A percentile compares a stretch with the other conserved stretches of the same genome.
phyloP scores from a whole-genome alignment of 306 rosid genomes.

The Dalbergia oliveri region DNA sequence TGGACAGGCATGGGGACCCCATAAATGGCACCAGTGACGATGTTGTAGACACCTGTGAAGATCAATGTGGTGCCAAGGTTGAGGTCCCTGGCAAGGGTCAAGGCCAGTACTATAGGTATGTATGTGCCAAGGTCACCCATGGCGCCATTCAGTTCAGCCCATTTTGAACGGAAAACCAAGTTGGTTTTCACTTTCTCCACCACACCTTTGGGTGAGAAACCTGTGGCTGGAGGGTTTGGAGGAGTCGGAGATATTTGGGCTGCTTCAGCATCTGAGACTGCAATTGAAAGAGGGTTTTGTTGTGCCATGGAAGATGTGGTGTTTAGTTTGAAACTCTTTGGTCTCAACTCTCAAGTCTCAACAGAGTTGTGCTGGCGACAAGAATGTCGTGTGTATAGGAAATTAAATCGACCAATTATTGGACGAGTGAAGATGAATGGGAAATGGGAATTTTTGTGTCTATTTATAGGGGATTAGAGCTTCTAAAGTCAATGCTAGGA shows the following conservation, averaged over 20 bases:
- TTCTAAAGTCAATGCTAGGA: constrained; percentile 15
- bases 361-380: background rate
- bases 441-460: background rate
- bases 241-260: background rate
- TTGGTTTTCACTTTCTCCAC: constrained; percentile 32
- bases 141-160: constrained; percentile 49
- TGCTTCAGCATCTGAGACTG: constrained; percentile 42
- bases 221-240: background rate
- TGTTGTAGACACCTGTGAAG: constrained; percentile 43
- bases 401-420: no score
- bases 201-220: constrained; percentile 20
- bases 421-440: background rate
- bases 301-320: constrained; percentile 20
- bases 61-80: constrained; percentile 41
- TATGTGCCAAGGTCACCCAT: constrained; percentile 53
- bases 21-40: constrained; percentile 44
- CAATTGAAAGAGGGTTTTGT: constrained; percentile 34
- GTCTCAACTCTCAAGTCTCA: background rate
- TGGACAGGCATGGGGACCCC: constrained; percentile 52
- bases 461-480: background rate
- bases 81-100: constrained; percentile 48
- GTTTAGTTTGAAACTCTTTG: background rate
- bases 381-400: background rate
- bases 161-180: constrained; percentile 40
- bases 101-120: constrained; percentile 40